These are phyloP conservation scores for Thalia dealbata DNA, from an alignment of 176 grass and related monocot genomes.

Conservation along the genomic window DNA sequence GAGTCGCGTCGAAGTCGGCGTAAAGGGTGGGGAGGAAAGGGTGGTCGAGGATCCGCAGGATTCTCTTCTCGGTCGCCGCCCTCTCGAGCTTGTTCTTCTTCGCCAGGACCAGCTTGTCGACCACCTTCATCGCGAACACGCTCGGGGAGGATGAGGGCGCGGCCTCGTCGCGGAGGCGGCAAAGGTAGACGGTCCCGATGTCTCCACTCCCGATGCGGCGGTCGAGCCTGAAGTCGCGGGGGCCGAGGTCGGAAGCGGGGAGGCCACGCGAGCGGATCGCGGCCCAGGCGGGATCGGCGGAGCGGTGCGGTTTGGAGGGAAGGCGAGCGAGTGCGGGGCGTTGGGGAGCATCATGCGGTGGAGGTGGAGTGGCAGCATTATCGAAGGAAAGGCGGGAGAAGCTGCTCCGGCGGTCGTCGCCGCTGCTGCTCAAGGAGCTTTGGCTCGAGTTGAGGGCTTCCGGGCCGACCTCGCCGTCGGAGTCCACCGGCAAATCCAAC, in stretches of 20 bases:
- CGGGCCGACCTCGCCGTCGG: slow-evolving; percentile 47
- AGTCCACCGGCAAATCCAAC: slow-evolving; percentile 12
- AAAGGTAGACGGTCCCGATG: slow-evolving; percentile 90
- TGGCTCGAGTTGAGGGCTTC: slow-evolving; percentile 62
- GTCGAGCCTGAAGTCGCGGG: slow-evolving; percentile 75
- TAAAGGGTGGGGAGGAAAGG: slow-evolving; percentile 87
- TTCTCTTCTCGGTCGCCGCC: slow-evolving; percentile 71
- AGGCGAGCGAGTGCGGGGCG: background rate
- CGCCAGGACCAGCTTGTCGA: slow-evolving; percentile 57
- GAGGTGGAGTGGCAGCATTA: background rate
- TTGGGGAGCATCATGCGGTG: background rate
- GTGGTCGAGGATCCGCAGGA: slow-evolving; percentile 76
- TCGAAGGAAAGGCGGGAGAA: slow-evolving; percentile 57
- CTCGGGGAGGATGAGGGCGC: slow-evolving; percentile 11
- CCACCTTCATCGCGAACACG: slow-evolving; percentile 93
- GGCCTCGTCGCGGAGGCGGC: slow-evolving; percentile 34
- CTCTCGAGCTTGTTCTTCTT: slow-evolving; percentile 88
- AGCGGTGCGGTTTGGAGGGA: slow-evolving; percentile 52
- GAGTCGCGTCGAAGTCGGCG: slow-evolving; percentile 70
- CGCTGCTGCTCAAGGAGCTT: slow-evolving; percentile 48
- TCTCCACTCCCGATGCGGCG: slow-evolving; percentile 76
- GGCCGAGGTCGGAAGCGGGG: slow-evolving; percentile 26
- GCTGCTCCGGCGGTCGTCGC: slow-evolving; percentile 40
- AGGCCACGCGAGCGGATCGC: slow-evolving; percentile 39
- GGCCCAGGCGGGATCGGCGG: slow-evolving; percentile 51